These are phyloP conservation scores for Lactarius tabidus DNA, from an alignment of 768 basidiomycete genomes.

Conservation along the genomic window DNA sequence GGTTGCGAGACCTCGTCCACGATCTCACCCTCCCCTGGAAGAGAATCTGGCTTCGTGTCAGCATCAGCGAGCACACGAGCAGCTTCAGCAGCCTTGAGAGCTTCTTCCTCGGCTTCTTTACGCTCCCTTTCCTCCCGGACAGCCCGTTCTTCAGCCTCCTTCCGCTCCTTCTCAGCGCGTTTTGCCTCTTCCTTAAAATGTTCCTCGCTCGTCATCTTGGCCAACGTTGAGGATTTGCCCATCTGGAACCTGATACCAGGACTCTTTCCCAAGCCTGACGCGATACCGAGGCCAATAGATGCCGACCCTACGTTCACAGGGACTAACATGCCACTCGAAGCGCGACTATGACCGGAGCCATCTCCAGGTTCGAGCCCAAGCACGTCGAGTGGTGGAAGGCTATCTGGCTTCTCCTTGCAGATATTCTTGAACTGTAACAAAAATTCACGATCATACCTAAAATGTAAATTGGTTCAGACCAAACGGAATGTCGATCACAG, in stretches of 20 bases:
- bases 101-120: constrained; percentile 36
- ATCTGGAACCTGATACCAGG: constrained; percentile 41
- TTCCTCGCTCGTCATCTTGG: constrained; percentile 67
- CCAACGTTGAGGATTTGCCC: constrained; percentile 61
- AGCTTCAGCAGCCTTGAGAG: constrained; percentile 38
- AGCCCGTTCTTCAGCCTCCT: constrained; percentile 29
- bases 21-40: constrained; percentile 46
- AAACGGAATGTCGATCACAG: background rate
- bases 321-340: constrained; percentile 50
- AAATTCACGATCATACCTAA: constrained; percentile 97
- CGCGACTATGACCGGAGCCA: constrained; percentile 60
- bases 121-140: constrained; percentile 31
- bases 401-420: too few relatives aligned
- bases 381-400: constrained; percentile 82
- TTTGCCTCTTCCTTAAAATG: constrained; percentile 52
- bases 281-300: constrained; percentile 47
- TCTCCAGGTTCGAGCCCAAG: constrained; percentile 84
- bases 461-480: constrained; percentile 6
- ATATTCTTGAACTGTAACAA: constrained; percentile 88
- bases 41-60: constrained; percentile 33
- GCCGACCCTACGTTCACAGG: constrained; percentile 40
- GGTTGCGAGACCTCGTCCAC: constrained; percentile 37
- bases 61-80: constrained; percentile 34
- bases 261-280: constrained; percentile 36
- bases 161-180: constrained; percentile 34